Evolutionary conservation across 495 filamentous ascomycete genomes (phyloP), one percentile per base, ranked within the genome.

Genomic region (Pseudomonodictys pantanalensis): DNA sequence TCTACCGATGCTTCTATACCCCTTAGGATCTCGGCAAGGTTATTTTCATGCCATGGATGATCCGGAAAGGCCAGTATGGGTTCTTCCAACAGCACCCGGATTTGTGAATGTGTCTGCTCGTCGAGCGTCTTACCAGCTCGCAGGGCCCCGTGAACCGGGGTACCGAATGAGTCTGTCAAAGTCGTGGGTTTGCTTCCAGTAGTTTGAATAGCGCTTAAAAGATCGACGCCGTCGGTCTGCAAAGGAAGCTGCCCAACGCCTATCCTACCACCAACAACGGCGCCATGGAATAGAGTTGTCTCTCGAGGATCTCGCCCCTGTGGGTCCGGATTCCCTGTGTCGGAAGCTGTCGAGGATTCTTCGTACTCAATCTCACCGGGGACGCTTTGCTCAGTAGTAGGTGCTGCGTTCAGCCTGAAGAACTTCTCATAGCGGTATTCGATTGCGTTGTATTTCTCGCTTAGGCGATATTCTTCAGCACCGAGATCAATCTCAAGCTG

Each of bases 401-500:
- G 46, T 5, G 33, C 52, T 0, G 29, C 47, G 2, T 47, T n/a
- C 0, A 65, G 57, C 22, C 49, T 60, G 29, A 65, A 65, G 46
- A 65, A 65, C 11, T 49, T 49, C 18, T 56, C 29, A 33, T 38
- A 65, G 4, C 45, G 57, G 24, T 22, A 5, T 25, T 62, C 52
- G 12, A 69, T 32, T 2, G 32, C 15, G 8, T 45, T 43, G 18
- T 65, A 64, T 29, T 68, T 42, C 24, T 55, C 50, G 41, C 60
- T 42, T 38, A 69, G 35, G 0, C 46, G 43, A 26, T 32, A 60
- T 30, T 69, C 68, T 1, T 38, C 20, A 1, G 29, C 57, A 26
- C 66, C 61, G 1, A 66, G 51, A 20, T 49, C 28, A 6, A 62
- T 29, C 20, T 69, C 68, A 3, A 57, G 25, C 17, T 52, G 28